These are phyloP conservation scores for Tricholoma terreum DNA, from an alignment of 768 basidiomycete genomes.

Conservation along the genomic window DNA sequence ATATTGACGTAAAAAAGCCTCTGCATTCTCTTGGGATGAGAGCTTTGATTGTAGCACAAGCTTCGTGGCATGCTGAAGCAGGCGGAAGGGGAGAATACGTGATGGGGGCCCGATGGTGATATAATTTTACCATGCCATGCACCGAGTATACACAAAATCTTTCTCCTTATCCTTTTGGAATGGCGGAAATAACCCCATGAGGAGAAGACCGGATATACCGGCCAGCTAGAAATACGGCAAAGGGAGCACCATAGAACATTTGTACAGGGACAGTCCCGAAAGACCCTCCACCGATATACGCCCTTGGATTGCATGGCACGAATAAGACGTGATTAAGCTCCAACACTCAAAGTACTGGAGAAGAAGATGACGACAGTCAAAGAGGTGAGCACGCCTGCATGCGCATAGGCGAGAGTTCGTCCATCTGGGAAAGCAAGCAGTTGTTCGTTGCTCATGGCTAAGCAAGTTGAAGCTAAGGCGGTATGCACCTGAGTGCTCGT, in stretches of 20 bases:
- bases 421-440: conserved; percentile 17
- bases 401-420: conserved; percentile 39
- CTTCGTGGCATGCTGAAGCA: conserved; percentile 24
- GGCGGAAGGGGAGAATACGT: conserved; percentile 32
- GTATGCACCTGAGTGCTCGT: too few relatives aligned
- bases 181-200: conserved; percentile 39
- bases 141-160: conserved; percentile 27
- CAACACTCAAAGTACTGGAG: conserved; percentile 39
- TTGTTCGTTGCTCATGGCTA: conserved; percentile 14
- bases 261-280: conserved; percentile 46
- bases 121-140: conserved; percentile 41
- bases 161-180: conserved; percentile 32
- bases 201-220: conserved; percentile 40
- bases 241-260: conserved; percentile 48
- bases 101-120: conserved; percentile 36
- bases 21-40: conserved; percentile 33
- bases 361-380: conserved; percentile 38
- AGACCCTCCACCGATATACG: conserved; percentile 44
- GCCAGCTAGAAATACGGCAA: conserved; percentile 43
- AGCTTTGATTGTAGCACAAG: conserved; percentile 28
- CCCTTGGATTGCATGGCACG: conserved; percentile 23
- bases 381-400: conserved; percentile 34
- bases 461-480: too few relatives aligned
- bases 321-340: conserved; percentile 21
- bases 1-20: conserved; percentile 30